A percentile compares a stretch with the other conserved stretches of the same genome.
These are phyloP conservation scores for Ogataea thermomethanolica DNA, from an alignment of 805 yeast genomes.

Conservation along the genomic window DNA sequence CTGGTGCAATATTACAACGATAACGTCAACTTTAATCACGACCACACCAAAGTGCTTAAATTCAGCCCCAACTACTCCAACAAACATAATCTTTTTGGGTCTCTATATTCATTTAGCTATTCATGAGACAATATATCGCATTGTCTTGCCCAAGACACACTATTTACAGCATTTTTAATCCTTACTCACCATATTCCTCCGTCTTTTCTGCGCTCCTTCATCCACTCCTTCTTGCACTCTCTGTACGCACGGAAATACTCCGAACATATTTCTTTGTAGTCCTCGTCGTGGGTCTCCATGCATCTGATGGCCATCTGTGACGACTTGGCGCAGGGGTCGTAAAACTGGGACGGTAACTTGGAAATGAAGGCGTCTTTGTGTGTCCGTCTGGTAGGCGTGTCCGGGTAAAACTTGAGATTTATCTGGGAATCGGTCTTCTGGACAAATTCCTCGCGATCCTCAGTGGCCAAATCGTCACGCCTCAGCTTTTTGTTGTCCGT, in stretches of 20 bases:
- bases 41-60: constrained; percentile 21
- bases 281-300: constrained; percentile 72
- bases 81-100: constrained; percentile 19
- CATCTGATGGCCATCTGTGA: constrained; percentile 85
- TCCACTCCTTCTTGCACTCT: constrained; percentile 84
- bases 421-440: constrained; percentile 43
- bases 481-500: constrained; percentile 30
- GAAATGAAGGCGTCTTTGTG: constrained; percentile 67
- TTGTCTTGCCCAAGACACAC: no score
- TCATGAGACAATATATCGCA: constrained; percentile 6
- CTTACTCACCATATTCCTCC: constrained; percentile 34
- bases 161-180: constrained; percentile 1
- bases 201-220: constrained; percentile 33
- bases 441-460: constrained; percentile 44
- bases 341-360: constrained; percentile 79
- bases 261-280: constrained; percentile 58
- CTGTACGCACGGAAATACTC: constrained; percentile 90
- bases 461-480: constrained; percentile 10
- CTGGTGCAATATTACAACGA: constrained; percentile 25
- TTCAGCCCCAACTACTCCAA: constrained; percentile 21
- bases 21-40: constrained; percentile 21
- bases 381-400: constrained; percentile 69
- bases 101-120: constrained; percentile 25
- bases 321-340: constrained; percentile 91
- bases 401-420: constrained; percentile 75